Base-by-base conservation (phyloP, 257 asterid species). In the Nicotiana paniculata region DNA sequence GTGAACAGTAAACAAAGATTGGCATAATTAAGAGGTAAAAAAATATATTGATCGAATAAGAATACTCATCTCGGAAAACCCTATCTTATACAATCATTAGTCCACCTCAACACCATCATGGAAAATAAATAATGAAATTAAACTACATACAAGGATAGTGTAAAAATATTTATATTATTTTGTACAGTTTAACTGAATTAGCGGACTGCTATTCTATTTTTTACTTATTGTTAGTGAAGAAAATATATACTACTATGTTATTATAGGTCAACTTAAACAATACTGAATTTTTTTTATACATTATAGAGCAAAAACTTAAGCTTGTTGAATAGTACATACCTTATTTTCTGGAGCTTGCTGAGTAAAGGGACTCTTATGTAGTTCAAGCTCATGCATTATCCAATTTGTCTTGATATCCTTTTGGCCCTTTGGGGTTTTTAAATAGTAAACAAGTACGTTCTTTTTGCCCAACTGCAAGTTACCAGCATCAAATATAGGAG, bases 311-410 rank as follows among this genome's bases (percentile, higher is more conserved):
- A 18, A 58, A 58, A 58, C 26, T 58, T 58, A 17, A 58, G 21
- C 26, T 58, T 21, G 21, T 18, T 9, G 11, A 58, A 58, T 6
- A 6, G 21, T n/a, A n/a, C 1, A 59, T 64, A 64, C 39, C 70
- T 12, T 17, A 12, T 64, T 28, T 28, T 28, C 9, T 2, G 13
- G 15, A 32, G 48, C 9, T 3, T 0, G 12, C 3, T 0, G 46
- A 46, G 79, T 1, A 1, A 1, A 13, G 21, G 54, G 10, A 2
- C 1, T 54, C 2, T 8, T 9, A 4, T 57, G 10, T 10, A 81
- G 54, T 66, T 30, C 79, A 64, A 33, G 57, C 58, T 81, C 84
- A 1, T 81, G 84, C 84, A 81, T 81, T 12, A 81, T 55, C 80
- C 80, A 81, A 8, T 69, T 39, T 12, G 84, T 16, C 48, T 70